Evolutionary conservation across 2,329 filamentous ascomycete species (phyloP), one percentile per base, ranked within the genome.

Genomic region (Phaeosphaeriaceae sp.): DNA sequence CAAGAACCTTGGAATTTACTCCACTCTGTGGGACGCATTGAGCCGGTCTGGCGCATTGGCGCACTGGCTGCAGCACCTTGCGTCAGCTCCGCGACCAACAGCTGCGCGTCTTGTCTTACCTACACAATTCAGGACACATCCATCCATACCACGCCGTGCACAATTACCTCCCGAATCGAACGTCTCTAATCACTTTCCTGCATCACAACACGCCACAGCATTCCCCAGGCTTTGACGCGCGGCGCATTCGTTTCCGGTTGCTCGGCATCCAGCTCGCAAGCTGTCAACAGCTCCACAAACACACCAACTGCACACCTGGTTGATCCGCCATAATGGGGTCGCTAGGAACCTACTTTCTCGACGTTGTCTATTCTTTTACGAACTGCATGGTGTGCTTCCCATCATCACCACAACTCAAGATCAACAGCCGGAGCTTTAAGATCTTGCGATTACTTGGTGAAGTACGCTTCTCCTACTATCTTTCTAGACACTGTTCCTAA

Each of bases 351-450:
- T 90, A 96, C 76, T 84, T 98, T 61, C 87, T 94, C 66, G 95
- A 98, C 77, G 84, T 97, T 35, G 83, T 98, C 68, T 97, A 95
- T 79, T 96, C 93, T 60, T 86, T 99, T 62, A 93, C 92, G 64
- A 96, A 94, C 81, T 98, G 94, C 84, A 89, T 98, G 80, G 94
- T 91, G 79, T 99, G 95, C 83, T 98, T 99, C 76, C 94, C 95
- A 15, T 92, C 92, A 69, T 94, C 93, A 65, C 94, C 95, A 58
- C 93, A 94, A 56, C 87, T 99, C 68, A 97, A 95, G 81, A 95
- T 99, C 83, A 98, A 98, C 80, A 91, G 86, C 74, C 89, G 93
- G 62, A 95, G 89, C 81, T 97, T 97, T 85, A 98, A 97, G 85
- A 96, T 99, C 77, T 83, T 97, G 70, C 91, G 95, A 60, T 84